Evolutionary conservation across 1,139 yeast genomes (phyloP), one percentile per base, ranked within the genome.

Genomic region (Saccharomycopsis crataegensis): DNA sequence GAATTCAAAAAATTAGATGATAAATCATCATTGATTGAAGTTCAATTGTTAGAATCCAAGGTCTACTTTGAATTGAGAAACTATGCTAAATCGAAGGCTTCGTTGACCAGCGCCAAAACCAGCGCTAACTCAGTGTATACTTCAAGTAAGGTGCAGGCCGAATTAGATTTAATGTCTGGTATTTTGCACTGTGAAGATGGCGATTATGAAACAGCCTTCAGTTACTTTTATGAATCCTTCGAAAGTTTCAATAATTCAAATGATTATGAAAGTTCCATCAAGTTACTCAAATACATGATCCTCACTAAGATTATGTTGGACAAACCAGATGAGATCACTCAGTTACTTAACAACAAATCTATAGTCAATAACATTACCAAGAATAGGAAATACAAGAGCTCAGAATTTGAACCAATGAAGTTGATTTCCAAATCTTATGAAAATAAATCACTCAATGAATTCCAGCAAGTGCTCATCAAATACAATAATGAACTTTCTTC

Each of bases 1-100:
- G 98, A 93, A 68, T 88, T 91, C 68, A 93, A 93, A 72, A 86
- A 89, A 66, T 76, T 94, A 62, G 99, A 94, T 68, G 99, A 94
- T 70, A 94, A 94, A 70, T 84, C 93, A 52, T 88, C 96, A 41
- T 78, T 94, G 56, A 96, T 94, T 9, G 99, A 94, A 66, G 97
- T 94, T 43, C 98, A 93, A 70, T 75, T 94, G 62, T 79, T 93
- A 62, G 99, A 94, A 68, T 79, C 94, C 33, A 86, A 89, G 66
- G 89, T 88, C 46, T 93, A 86, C 69, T 97, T 91, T 68, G 91
- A 96, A 33, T 75, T 94, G 63, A 80, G 97, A 68, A 94, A 94
- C 67, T 77, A 88, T 64, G 87, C 97, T n/a, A 93, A 91, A 70
- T 79, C 96, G 12, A 81, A 89, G 64, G 98, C 98, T 6, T 84